phyloP scores from a whole-genome alignment of 768 basidiomycete species.

The Auricularia sp. region DNA sequence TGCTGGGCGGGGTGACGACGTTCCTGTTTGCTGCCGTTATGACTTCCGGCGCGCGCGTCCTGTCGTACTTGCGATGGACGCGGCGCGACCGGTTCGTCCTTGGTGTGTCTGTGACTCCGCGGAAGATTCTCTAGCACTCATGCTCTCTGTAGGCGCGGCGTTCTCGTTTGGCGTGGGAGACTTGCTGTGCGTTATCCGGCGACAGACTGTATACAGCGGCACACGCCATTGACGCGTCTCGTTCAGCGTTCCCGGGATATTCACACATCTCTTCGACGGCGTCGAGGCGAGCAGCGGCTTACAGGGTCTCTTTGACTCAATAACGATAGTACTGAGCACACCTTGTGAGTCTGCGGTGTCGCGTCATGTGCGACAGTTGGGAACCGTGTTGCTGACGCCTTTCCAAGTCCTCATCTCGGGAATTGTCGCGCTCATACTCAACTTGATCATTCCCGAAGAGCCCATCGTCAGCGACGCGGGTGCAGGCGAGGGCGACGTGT shows the following conservation, averaged over 20 bases:
- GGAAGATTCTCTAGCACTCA: not conserved
- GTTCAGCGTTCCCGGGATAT: slow-evolving; percentile 39
- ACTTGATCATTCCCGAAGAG: slow-evolving; percentile 38
- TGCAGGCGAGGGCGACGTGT: too few species aligned
- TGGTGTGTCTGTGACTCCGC: slow-evolving; percentile 10
- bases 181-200: slow-evolving; percentile 29
- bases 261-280: slow-evolving; percentile 59
- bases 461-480: too few species aligned
- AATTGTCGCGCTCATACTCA: slow-evolving; percentile 47
- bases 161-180: slow-evolving; percentile 63
- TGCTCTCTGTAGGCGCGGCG: slow-evolving; percentile 32
- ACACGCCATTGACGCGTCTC: too few species aligned
- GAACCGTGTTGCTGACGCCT: not conserved
- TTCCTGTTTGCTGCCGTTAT: slow-evolving; percentile 75
- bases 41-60: slow-evolving; percentile 59
- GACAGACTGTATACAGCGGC: not conserved
- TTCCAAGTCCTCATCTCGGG: slow-evolving; percentile 46
- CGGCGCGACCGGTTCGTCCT: slow-evolving; percentile 62
- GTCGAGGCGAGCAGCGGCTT: slow-evolving; percentile 49
- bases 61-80: slow-evolving; percentile 48
- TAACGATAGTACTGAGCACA: slow-evolving; percentile 70
- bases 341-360: slow-evolving; percentile 46
- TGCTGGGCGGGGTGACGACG: slow-evolving; percentile 77
- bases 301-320: slow-evolving; percentile 61
- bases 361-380: not conserved